A percentile compares a stretch with the other conserved stretches of the same genome.
phyloP scores from a whole-genome alignment of 1,284 basidiomycete genomes.

The Naganishia cerealis region DNA sequence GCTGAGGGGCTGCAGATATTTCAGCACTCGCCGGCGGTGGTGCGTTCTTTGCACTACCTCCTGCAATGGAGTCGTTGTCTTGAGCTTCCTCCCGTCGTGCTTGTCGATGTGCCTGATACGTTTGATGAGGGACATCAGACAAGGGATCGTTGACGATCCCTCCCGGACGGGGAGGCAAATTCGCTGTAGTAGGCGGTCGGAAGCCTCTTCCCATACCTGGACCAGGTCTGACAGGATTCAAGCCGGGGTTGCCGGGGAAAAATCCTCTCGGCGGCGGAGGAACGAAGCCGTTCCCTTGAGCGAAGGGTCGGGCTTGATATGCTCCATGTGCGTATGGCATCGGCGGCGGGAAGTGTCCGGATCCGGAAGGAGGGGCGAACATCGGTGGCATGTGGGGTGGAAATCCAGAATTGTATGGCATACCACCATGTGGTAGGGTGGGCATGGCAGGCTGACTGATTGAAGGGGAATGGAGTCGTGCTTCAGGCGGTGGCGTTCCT shows the following conservation, averaged over 20 bases:
- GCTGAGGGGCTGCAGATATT: conserved; percentile 74
- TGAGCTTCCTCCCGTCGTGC: conserved; percentile 39
- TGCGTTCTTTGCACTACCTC: conserved; percentile 31
- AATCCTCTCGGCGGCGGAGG: conserved; percentile 33
- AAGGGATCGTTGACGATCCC: conserved; percentile 49
- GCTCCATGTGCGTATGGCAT: conserved; percentile 7
- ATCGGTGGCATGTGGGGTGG: conserved; percentile 39
- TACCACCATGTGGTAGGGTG: conserved; percentile 31
- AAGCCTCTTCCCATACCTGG: conserved; percentile 12
- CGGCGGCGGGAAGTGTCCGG: conserved; percentile 38
- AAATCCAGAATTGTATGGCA: conserved; percentile 29
- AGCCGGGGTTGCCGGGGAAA: conserved; percentile 30
- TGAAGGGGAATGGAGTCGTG: conserved; percentile 30
- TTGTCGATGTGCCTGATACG: conserved; percentile 49
- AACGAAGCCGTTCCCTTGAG: conserved; percentile 1
- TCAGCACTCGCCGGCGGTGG: conserved; percentile 58
- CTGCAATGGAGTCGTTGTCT: conserved; percentile 26
- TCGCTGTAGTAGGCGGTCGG: conserved; percentile 25
- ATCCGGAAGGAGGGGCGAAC: conserved; percentile 9
- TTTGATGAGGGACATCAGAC: conserved; percentile 46
- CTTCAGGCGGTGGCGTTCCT: conserved; percentile 53
- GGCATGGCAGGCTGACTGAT: conserved; percentile 28
- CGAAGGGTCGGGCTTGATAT: conserved; percentile 20
- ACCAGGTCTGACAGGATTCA: neutral
- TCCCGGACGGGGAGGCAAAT: conserved; percentile 30